Conservation (phyloP, 2,329 filamentous ascomycete genomes). For the Diaporthe sp. region DNA sequence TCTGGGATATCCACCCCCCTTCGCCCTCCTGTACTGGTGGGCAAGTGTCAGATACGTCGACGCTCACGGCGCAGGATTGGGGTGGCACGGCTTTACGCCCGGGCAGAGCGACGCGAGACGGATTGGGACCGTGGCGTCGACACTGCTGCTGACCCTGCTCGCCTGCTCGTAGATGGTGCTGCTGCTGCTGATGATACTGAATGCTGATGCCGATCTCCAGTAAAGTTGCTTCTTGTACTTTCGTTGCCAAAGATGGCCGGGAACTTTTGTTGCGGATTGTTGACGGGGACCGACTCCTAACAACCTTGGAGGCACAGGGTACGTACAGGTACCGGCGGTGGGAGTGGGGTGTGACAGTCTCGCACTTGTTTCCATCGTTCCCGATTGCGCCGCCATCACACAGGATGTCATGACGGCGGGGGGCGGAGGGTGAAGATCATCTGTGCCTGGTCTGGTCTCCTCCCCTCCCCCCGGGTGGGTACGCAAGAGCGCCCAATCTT, state of each 20-base stretch:
- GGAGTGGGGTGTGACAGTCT: slow-evolving; percentile 27
- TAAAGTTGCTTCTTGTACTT: slow-evolving; percentile 9
- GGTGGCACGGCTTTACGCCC: slow-evolving; percentile 35
- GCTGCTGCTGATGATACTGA: slow-evolving; percentile 3
- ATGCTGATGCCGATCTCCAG: slow-evolving; percentile 3
- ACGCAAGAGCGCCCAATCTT: slow-evolving; percentile 26
- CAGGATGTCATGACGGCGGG: slow-evolving; percentile 6
- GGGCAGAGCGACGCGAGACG: slow-evolving; percentile 31
- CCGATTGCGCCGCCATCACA: slow-evolving; percentile 36
- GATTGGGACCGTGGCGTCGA: slow-evolving; percentile 28
- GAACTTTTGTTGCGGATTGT: slow-evolving; percentile 21
- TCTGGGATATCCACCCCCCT: not conserved
- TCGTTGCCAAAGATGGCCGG: not conserved
- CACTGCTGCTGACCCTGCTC: not conserved
- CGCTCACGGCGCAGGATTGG: slow-evolving; percentile 21
- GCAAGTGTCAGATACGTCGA: slow-evolving; percentile 33
- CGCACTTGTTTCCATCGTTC: slow-evolving; percentile 32
- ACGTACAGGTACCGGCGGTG: not conserved
- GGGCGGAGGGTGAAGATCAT: slow-evolving; percentile 8
- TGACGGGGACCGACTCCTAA: not conserved
- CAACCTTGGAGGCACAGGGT: not conserved
- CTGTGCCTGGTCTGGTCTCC: not conserved
- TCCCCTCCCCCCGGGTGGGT: not conserved
- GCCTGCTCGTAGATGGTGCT: not conserved
- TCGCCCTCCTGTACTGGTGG: not conserved